phyloP scores from a whole-genome alignment of 148 eudicot species.

The Rhododendron ferrugineum region DNA sequence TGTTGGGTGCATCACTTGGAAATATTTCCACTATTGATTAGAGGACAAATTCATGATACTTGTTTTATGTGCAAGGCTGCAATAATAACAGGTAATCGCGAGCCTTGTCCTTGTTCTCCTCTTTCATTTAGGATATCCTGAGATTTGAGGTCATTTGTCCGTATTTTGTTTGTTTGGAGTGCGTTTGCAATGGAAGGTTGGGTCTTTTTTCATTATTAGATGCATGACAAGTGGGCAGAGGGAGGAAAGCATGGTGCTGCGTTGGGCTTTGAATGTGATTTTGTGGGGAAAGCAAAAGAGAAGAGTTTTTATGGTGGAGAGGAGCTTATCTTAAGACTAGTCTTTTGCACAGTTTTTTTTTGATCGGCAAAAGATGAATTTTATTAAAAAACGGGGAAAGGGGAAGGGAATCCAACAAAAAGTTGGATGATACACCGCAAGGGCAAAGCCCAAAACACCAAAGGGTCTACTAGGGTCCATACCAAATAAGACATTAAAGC shows the following conservation, averaged over 20 bases:
- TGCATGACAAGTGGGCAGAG: background rate
- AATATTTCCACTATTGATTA: background rate
- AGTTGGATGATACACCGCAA: too few relatives aligned
- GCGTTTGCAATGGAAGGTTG: background rate
- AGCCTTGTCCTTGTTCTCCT: background rate
- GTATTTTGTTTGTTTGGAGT: background rate
- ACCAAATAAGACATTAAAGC: too few relatives aligned
- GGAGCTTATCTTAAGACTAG: background rate
- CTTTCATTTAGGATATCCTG: background rate
- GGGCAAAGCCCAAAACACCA: too few relatives aligned
- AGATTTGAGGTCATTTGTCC: background rate
- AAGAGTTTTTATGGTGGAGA: background rate
- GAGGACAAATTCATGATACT: background rate
- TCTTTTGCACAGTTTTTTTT: background rate
- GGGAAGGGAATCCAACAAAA: too few relatives aligned
- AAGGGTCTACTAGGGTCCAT: too few relatives aligned
- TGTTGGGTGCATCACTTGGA: too few relatives aligned
- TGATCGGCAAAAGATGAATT: too few relatives aligned
- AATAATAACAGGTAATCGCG: background rate
- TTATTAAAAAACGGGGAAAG: too few relatives aligned
- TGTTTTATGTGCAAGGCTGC: background rate
- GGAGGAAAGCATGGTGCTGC: background rate
- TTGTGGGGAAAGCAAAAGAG: background rate
- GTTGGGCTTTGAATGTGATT: background rate
- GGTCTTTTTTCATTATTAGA: background rate